These are phyloP conservation scores for Fusarium continuum DNA, from an alignment of 2,329 filamentous ascomycete species.

Conservation along the genomic window DNA sequence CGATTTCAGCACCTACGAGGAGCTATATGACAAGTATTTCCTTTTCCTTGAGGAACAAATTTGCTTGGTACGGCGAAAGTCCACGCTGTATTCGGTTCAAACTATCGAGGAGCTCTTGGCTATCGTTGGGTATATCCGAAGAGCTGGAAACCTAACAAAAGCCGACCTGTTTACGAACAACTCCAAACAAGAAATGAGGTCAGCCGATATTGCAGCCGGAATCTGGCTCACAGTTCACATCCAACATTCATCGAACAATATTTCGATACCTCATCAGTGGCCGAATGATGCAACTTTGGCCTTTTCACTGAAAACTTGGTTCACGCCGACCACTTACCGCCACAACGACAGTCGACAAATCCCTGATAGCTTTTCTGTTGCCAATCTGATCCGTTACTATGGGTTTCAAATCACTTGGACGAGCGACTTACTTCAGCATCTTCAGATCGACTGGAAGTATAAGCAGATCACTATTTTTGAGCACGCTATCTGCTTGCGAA, in stretches of 20 bases:
- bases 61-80: neutral
- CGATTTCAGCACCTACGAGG: neutral
- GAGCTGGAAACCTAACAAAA: neutral
- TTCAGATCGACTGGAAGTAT: neutral
- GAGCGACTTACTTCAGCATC: neutral
- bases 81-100: neutral
- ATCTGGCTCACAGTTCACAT: neutral
- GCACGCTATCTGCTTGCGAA: neutral
- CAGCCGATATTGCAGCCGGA: neutral
- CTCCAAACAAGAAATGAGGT: neutral
- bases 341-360: neutral
- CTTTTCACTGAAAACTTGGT: neutral
- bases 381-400: neutral
- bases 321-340: rapidly evolving
- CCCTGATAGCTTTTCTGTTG: neutral
- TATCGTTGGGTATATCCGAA: neutral
- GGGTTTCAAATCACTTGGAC: neutral
- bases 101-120: neutral
- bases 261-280: neutral
- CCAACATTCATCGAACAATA: neutral
- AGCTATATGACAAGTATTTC: neutral
- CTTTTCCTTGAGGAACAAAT: neutral
- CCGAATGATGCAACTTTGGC: neutral
- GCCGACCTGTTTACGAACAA: neutral
- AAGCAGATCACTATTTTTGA: slow-evolving; percentile 4